Base-by-base conservation (phyloP, 2,329 filamentous ascomycete species). In the Aaosphaeria pasadenensis region DNA sequence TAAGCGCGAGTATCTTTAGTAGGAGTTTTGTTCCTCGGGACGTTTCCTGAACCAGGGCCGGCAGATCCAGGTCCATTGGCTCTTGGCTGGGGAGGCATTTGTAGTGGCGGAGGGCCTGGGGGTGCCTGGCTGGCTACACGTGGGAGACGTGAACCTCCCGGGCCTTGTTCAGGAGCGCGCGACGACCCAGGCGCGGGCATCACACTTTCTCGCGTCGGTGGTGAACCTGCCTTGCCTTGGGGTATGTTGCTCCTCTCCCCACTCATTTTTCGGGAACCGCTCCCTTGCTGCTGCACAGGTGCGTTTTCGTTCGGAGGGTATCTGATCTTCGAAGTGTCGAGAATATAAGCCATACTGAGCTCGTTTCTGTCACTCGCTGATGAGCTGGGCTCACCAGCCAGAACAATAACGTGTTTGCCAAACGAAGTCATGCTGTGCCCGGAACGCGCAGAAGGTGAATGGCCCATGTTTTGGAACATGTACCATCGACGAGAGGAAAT, bases 391-490 rank as follows among this genome's bases (percentile, higher is more conserved):
- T 99, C 95, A 55, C 94, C 94, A 35, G 89, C 95, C 31, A 97
- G 78, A 38, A 97, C 89, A 42, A 97, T 86, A 53, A 99, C 86
- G 50, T 91, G 88, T 70, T 96, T 96, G 30, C 89, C 90, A 53
- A 92, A 89, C 2, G 91, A 86, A 2, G 94, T 97, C 94, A 99
- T 97, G 70, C 91, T 96, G 70, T 99, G 94, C 1, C 94, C 94
- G 11, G 92, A 97, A 51, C 94, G 82, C 31, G 94, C 86, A 3
- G 91, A 96, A 0, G 94, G 94, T 1, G 91, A 95, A 3, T 91
- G 91, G 0, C 94, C 94, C 94, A 99, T 99, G 66, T 99, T 99
- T 66, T 99, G 94, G 72, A 99, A 99, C 33, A 94, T 99, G 70
- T 97, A 99, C 94, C 94, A 99, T 50, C 94, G 84, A 55, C 89